A percentile compares a stretch with the other conserved stretches of the same genome.
Conservation (phyloP, 768 basidiomycete genomes). For the Omphalotus guepiniiformis region DNA sequence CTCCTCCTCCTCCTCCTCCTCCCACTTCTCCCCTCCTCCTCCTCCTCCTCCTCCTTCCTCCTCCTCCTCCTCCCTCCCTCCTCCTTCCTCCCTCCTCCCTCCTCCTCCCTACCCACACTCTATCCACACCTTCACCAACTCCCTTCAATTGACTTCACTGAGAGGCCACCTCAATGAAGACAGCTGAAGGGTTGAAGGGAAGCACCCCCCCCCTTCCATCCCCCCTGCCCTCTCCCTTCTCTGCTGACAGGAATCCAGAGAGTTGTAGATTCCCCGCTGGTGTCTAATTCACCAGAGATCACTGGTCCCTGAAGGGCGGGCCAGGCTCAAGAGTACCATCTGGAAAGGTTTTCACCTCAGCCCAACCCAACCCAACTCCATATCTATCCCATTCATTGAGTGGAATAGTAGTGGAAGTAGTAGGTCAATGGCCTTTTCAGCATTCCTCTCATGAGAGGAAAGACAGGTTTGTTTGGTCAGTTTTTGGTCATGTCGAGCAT, state of each 20-base stretch:
- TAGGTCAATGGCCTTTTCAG: too few relatives aligned
- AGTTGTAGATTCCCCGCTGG: slow-evolving; percentile 1
- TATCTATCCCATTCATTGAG: neutral
- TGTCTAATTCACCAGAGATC: slow-evolving; percentile 5
- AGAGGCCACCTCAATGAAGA: too few relatives aligned
- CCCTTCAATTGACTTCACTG: too few relatives aligned
- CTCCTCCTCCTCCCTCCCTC: neutral
- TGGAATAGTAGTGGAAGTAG: too few relatives aligned
- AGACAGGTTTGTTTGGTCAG: neutral
- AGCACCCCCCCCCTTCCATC: neutral
- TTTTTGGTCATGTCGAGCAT: neutral
- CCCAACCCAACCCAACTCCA: neutral
- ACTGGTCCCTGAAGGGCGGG: neutral
- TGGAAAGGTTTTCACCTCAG: neutral
- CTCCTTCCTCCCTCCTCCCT: neutral
- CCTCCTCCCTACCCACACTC: neutral
- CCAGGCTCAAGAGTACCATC: slow-evolving; percentile 4
- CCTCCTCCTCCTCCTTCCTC: neutral
- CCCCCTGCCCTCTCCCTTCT: neutral
- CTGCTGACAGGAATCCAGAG: neutral
- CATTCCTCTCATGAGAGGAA: slow-evolving; percentile 1
- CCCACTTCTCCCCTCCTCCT: neutral
- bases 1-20: neutral
- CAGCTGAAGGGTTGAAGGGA: too few relatives aligned
- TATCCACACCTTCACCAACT: neutral